Conservation (phyloP, 495 filamentous ascomycete species). For the Penicillium canescens region DNA sequence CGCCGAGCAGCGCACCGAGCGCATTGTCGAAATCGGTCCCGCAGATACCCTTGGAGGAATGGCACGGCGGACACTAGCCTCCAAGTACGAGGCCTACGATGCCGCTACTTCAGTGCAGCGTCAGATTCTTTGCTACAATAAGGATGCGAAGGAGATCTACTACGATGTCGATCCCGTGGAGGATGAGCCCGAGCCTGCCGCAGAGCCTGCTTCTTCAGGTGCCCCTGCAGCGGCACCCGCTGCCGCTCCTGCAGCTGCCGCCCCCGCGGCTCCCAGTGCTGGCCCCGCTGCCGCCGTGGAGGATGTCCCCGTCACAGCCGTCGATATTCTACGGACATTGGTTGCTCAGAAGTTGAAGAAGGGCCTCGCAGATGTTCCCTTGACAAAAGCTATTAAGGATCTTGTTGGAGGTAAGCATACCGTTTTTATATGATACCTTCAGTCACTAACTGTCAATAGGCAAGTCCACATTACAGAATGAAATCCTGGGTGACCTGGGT, state of each 20-base stretch:
- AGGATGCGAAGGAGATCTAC: constrained; percentile 99
- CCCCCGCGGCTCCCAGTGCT: constrained; percentile 65
- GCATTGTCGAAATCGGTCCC: constrained; percentile 96
- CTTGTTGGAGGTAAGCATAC: constrained; percentile 83
- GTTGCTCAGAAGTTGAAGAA: constrained; percentile 99
- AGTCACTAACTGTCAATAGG: constrained; percentile 48
- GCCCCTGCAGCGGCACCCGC: constrained; percentile 35
- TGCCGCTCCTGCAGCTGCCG: constrained; percentile 52
- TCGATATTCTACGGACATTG: constrained; percentile 85
- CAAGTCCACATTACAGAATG: constrained; percentile 97
- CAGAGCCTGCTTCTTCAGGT: constrained; percentile 40
- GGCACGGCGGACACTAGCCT: constrained; percentile 92
- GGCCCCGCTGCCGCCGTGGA: constrained; percentile 88
- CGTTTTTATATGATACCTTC: too few species aligned
- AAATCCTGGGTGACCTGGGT: constrained; percentile 92
- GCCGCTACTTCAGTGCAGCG: constrained; percentile 92
- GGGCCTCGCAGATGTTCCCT: constrained; percentile 78
- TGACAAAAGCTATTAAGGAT: constrained; percentile 98
- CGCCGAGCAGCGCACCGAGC: constrained; percentile 90
- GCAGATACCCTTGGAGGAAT: constrained; percentile 98
- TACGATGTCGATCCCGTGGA: constrained; percentile 96
- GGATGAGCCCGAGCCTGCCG: constrained; percentile 71
- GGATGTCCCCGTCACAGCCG: constrained; percentile 81
- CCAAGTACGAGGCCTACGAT: constrained; percentile 99
- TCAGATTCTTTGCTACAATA: constrained; percentile 99